These are phyloP conservation scores for Cryptococcus jaspeensis DNA, from an alignment of 1,284 basidiomycete species.

Conservation along the genomic window DNA sequence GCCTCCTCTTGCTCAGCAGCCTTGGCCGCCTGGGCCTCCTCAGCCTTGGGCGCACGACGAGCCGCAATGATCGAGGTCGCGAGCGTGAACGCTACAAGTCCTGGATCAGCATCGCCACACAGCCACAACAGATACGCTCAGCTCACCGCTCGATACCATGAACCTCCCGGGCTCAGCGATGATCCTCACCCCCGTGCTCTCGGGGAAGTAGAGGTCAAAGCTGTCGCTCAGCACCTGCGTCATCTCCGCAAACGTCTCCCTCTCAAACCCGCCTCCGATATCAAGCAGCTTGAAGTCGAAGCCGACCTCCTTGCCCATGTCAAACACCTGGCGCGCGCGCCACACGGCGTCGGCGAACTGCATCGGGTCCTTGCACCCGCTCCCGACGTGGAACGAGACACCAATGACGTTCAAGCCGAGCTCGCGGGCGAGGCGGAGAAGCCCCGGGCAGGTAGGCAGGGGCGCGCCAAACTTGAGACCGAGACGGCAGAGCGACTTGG, in stretches of 20 bases:
- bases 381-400: conserved; percentile 97
- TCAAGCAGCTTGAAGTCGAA: conserved; percentile 84
- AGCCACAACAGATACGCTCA: background rate
- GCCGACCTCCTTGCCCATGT: conserved; percentile 79
- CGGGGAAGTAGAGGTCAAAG: conserved; percentile 82
- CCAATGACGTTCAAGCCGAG: conserved; percentile 82
- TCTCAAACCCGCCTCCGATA: conserved; percentile 94
- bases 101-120: background rate
- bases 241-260: conserved; percentile 79
- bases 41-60: conserved; percentile 54
- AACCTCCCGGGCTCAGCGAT: conserved; percentile 97
- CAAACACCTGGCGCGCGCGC: conserved; percentile 80
- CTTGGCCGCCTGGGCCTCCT: conserved; percentile 6
- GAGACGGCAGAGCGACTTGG: conserved; percentile 87
- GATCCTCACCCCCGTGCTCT: conserved; percentile 67
- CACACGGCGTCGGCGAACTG: conserved; percentile 87
- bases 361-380: conserved; percentile 88
- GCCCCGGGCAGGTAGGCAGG: conserved; percentile 71
- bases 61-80: conserved; percentile 94
- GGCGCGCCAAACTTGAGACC: conserved; percentile 98
- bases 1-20: conserved; percentile 25
- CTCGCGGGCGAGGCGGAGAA: conserved; percentile 76
- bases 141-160: conserved; percentile 69
- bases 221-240: conserved; percentile 70
- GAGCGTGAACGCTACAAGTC: conserved; percentile 72